Evolutionary conservation across 164 flowering plant genomes (phyloP), one percentile per base, ranked within the genome.

Genomic region (Paratinospora sagittata): DNA sequence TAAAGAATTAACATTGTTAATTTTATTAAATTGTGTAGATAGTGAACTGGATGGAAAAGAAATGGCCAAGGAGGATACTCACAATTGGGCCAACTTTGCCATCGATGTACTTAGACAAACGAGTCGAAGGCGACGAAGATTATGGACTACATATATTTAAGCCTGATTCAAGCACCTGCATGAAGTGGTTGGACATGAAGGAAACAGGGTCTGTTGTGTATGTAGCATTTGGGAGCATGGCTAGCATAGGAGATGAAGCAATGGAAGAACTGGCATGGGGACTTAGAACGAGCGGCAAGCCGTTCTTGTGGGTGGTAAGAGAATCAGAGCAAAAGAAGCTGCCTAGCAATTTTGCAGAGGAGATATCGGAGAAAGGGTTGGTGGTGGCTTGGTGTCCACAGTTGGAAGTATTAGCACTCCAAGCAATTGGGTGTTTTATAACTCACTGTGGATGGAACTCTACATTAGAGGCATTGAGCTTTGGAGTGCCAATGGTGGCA

Each of bases 381-480:
- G 47, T 82, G 24, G 76, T 80, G 30, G 63, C 39, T 10, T 80
- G 85, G 83, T 66, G 83, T 58, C 68, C 75, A 0, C 85, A 82
- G 60, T 63, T 80, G 45, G 78, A 80, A 36, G 83, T 82, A 0
- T 49, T 82, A 36, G 66, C 78, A 8, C 78, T 78, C 34, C 27
- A 13, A 24, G 79, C 83, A 1, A 62, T 82, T 19, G 83, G 80
- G 21, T 77, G 84, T 57, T 82, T 82, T 47, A 60, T 79, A 3
- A 76, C 79, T 7, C 81, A 79, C 24, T 79, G 81, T 45, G 81
- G 81, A 21, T 79, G 81, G 81, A 79, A 79, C 62, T 79, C 81
- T 8, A 71, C 75, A 23, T 39, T 79, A 23, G 81, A 79, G 67
- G 76, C 62, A 6, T 61, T 79, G 60, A 36, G 69, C 34, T 30